phyloP scores from a whole-genome alignment of 441 rosid species.

The Euphorbia celastroides region DNA sequence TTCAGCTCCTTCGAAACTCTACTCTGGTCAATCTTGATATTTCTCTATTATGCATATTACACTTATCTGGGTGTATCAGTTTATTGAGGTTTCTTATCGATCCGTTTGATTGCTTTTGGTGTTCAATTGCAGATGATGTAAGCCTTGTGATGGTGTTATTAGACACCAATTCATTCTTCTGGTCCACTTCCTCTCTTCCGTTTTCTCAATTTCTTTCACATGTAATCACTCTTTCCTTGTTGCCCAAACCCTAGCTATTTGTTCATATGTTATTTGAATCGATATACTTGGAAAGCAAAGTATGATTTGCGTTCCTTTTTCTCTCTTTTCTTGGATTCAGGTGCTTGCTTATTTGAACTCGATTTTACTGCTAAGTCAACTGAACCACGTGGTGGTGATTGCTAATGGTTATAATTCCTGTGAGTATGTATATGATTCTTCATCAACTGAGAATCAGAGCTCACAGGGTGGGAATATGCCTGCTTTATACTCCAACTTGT shows the following conservation, averaged over 20 bases:
- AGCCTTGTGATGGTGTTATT: slow-evolving; percentile 71
- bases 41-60: neutral
- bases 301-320: neutral
- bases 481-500: slow-evolving; percentile 41
- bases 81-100: neutral
- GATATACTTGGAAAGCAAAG: neutral
- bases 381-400: slow-evolving; percentile 81
- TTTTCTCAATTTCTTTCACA: slow-evolving; percentile 82
- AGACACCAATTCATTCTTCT: slow-evolving; percentile 82
- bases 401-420: slow-evolving; percentile 85
- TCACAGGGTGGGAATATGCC: slow-evolving; percentile 51
- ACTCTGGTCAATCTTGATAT: slow-evolving; percentile 40
- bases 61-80: neutral
- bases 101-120: neutral
- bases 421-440: slow-evolving; percentile 73
- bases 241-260: slow-evolving; percentile 17
- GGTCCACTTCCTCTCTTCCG: slow-evolving; percentile 53
- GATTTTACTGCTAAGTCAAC: slow-evolving; percentile 62
- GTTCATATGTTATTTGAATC: neutral
- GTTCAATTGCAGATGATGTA: slow-evolving; percentile 60
- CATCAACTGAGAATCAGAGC: slow-evolving; percentile 29
- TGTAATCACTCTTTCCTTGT: slow-evolving; percentile 32
- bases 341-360: slow-evolving; percentile 82
- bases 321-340: slow-evolving; percentile 23
- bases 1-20: slow-evolving; percentile 60